phyloP scores from a whole-genome alignment of 176 grass and related monocot species.

The Miscanthus lutarioriparius region DNA sequence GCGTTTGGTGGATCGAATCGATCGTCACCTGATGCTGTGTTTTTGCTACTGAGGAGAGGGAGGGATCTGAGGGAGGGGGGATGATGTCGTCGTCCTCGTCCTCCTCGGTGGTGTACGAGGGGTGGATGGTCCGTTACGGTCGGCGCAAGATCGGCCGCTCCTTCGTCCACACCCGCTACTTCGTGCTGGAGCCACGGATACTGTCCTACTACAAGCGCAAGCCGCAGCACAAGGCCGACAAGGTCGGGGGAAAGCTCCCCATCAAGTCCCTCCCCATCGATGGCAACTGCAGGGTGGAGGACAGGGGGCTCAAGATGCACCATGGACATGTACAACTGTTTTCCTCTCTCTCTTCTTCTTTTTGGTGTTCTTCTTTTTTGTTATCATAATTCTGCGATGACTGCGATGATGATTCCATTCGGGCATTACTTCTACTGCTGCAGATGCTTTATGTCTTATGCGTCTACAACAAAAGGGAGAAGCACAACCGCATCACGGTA shows the following conservation, averaged over 20 bases:
- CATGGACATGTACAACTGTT: slow-evolving; percentile 61
- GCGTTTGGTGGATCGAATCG: slow-evolving; percentile 4
- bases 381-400: neutral
- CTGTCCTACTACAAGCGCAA: slow-evolving; percentile 94
- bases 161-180: slow-evolving; percentile 89
- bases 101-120: slow-evolving; percentile 70
- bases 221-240: slow-evolving; percentile 71
- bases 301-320: slow-evolving; percentile 90
- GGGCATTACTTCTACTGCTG: neutral
- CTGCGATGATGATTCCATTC: neutral
- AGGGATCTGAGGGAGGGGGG: slow-evolving; percentile 21
- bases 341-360: neutral
- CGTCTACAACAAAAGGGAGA: slow-evolving; percentile 98
- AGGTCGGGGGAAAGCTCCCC: slow-evolving; percentile 55
- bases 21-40: neutral
- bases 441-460: slow-evolving; percentile 93
- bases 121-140: slow-evolving; percentile 95
- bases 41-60: neutral
- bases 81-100: slow-evolving; percentile 21
- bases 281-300: slow-evolving; percentile 94
- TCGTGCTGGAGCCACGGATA: slow-evolving; percentile 78
- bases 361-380: neutral
- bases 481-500: slow-evolving; percentile 82
- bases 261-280: slow-evolving; percentile 93
- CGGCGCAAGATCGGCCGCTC: slow-evolving; percentile 88